Percentiles rank a stretch among this genome's conserved stretches.
These are phyloP conservation scores for Penicillium ochrochloron DNA, from an alignment of 495 filamentous ascomycete genomes.

Conservation along the genomic window DNA sequence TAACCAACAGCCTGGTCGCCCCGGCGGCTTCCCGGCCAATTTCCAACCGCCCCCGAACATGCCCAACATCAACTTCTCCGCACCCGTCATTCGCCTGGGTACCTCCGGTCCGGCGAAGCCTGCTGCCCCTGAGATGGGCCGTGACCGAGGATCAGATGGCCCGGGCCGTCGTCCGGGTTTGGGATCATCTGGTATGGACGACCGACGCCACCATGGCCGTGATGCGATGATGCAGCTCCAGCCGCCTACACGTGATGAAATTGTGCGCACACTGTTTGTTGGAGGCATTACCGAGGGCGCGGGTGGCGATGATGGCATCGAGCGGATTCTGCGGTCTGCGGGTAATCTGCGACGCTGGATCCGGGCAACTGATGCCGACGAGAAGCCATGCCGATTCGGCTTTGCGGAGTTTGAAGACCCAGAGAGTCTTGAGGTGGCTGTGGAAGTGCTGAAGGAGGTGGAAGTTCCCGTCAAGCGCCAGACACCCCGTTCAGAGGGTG, in stretches of 20 bases:
- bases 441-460: constrained; percentile 84
- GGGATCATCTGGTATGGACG: constrained; percentile 68
- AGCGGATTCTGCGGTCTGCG: constrained; percentile 76
- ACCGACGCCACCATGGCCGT: constrained; percentile 68
- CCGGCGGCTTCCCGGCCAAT: constrained; percentile 76
- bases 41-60: constrained; percentile 92
- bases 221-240: constrained; percentile 79
- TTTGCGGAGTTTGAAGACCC: constrained; percentile 97
- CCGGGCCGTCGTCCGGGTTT: constrained; percentile 67
- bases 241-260: constrained; percentile 88
- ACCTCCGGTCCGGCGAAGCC: constrained; percentile 69
- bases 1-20: constrained; percentile 68
- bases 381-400: constrained; percentile 86
- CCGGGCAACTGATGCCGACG: constrained; percentile 76
- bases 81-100: constrained; percentile 92
- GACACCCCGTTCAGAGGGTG: constrained; percentile 47
- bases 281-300: constrained; percentile 80
- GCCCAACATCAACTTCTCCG: constrained; percentile 98
- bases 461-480: constrained; percentile 83
- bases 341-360: constrained; percentile 86
- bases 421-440: constrained; percentile 83
- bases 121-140: constrained; percentile 54
- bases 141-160: constrained; percentile 52
- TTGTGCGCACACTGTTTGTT: constrained; percentile 87
- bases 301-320: constrained; percentile 79